These are phyloP conservation scores for Calonectria montana DNA, from an alignment of 2,329 filamentous ascomycete species.

Conservation along the genomic window DNA sequence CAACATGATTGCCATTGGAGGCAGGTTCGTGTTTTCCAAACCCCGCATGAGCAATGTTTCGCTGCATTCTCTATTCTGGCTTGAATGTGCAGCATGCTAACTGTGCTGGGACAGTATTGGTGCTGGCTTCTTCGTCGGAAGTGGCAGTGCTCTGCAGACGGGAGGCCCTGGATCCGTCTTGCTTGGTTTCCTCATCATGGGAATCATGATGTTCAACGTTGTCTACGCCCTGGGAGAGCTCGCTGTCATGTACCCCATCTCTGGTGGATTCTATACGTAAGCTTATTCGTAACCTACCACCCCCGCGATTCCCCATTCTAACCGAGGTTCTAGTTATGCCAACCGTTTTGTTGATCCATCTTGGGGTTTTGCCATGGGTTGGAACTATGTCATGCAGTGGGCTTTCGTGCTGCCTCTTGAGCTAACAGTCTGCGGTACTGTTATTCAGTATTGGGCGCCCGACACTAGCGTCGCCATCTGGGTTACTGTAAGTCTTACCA, in stretches of 20 bases:
- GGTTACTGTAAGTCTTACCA: conserved; percentile 53
- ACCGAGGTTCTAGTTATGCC: conserved; percentile 52
- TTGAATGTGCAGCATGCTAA: background rate
- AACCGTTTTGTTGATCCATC: conserved; percentile 68
- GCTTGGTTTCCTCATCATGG: conserved; percentile 65
- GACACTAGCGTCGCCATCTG: conserved; percentile 61
- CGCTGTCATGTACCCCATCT: conserved; percentile 52
- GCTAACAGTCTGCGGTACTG: conserved; percentile 61
- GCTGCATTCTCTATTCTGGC: background rate
- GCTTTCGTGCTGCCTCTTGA: conserved; percentile 60
- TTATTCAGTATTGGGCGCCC: conserved; percentile 60
- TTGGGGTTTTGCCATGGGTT: conserved; percentile 57
- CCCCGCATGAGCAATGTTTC: background rate
- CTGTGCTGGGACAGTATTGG: conserved; percentile 53
- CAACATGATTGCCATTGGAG: conserved; percentile 44
- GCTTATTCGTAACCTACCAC: background rate
- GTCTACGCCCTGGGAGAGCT: conserved; percentile 71
- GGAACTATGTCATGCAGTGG: conserved; percentile 61
- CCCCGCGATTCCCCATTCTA: background rate
- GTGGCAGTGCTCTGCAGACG: conserved; percentile 55
- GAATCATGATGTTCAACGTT: conserved; percentile 71
- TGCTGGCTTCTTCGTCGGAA: conserved; percentile 72
- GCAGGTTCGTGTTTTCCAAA: conserved; percentile 32
- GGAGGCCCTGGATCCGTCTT: conserved; percentile 54
- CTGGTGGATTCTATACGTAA: conserved; percentile 66